Conservation (phyloP, 768 basidiomycete genomes). For the Pholiota conissans region DNA sequence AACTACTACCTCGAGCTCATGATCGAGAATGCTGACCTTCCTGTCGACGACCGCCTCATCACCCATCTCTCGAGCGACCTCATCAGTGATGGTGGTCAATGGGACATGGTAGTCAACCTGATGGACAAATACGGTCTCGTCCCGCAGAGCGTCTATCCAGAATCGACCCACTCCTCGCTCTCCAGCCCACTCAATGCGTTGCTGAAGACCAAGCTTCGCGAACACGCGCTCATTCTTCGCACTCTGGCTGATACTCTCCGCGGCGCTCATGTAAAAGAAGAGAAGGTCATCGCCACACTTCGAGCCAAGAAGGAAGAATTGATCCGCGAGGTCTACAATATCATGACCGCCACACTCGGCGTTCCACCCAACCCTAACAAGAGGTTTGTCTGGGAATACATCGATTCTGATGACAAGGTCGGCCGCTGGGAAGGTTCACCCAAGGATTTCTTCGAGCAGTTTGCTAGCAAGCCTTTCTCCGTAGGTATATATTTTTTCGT, state of each 20-base stretch:
- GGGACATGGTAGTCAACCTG: conserved; percentile 81
- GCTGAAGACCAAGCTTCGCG: conserved; percentile 88
- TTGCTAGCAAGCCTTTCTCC: conserved; percentile 55
- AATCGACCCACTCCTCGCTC: conserved; percentile 79
- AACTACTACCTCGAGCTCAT: conserved; percentile 91
- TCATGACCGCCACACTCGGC: conserved; percentile 85
- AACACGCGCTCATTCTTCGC: conserved; percentile 85
- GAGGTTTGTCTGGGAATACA: conserved; percentile 86
- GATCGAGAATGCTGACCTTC: conserved; percentile 77
- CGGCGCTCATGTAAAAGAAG: conserved; percentile 43
- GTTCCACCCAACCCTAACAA: conserved; percentile 76
- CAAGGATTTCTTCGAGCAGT: conserved; percentile 72
- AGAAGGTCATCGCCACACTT: conserved; percentile 51
- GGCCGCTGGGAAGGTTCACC: conserved; percentile 81
- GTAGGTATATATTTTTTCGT: conserved; percentile 33
- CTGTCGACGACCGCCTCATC: conserved; percentile 83
- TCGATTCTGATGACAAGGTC: conserved; percentile 75
- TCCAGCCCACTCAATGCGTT: conserved; percentile 74
- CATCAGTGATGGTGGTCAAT: conserved; percentile 91
- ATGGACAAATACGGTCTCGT: conserved; percentile 80
- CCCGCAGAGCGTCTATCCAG: conserved; percentile 80
- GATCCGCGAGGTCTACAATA: conserved; percentile 79
- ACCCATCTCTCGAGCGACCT: conserved; percentile 73
- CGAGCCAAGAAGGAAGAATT: conserved; percentile 85
- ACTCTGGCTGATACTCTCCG: conserved; percentile 54